Conservation (phyloP, 129 eudicot genomes). For the Arctium minus region DNA sequence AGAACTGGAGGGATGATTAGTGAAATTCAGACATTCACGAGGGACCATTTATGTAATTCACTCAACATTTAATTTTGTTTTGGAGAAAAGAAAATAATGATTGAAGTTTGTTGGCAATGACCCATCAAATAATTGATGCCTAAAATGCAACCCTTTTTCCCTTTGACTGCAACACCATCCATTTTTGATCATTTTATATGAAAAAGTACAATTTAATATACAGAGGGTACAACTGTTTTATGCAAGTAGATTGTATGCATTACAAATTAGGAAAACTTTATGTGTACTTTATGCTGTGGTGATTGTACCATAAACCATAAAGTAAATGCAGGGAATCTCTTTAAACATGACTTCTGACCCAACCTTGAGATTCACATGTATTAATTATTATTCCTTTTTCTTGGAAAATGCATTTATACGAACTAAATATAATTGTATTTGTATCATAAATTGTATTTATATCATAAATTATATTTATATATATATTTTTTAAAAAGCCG, state of each 20-base stretch:
- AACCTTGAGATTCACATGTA: constrained; percentile 32
- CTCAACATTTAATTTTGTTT: too few relatives aligned
- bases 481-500: too few relatives aligned
- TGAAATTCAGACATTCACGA: too few relatives aligned
- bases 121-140: constrained; percentile 23
- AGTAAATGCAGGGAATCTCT: constrained; percentile 31
- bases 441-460: too few relatives aligned
- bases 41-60: too few relatives aligned
- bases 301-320: constrained; percentile 21
- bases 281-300: constrained; percentile 1
- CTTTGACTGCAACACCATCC: constrained; percentile 20
- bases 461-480: too few relatives aligned
- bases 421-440: not conserved
- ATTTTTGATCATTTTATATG: constrained; percentile 9
- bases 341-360: constrained; percentile 21
- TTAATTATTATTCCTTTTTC: constrained; percentile 8
- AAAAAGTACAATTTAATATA: not conserved
- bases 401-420: not conserved
- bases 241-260: not conserved
- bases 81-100: constrained; percentile 1
- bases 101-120: constrained; percentile 15
- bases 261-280: constrained; percentile 12
- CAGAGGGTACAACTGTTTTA: constrained; percentile 17
- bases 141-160: not conserved
- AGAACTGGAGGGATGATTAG: too few relatives aligned